Conservation (phyloP, 148 eudicot genomes). For the Fallopia convolvulus region DNA sequence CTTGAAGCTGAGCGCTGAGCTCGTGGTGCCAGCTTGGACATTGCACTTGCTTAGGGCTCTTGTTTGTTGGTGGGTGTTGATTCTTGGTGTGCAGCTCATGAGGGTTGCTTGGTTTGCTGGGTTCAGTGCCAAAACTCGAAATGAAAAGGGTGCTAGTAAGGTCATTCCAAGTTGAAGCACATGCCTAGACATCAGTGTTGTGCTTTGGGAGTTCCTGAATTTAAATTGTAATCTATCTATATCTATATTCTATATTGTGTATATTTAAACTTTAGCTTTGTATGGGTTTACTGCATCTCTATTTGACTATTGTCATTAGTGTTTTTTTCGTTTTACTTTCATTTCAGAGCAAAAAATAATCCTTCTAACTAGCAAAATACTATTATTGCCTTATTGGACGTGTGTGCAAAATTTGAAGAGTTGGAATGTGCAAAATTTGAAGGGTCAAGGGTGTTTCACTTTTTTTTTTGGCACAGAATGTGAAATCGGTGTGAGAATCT, state of each 20-base stretch:
- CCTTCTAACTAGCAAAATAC: no score
- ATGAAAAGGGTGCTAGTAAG: slow-evolving; percentile 19
- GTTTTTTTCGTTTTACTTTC: not conserved
- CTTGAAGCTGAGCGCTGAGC: slow-evolving; percentile 80
- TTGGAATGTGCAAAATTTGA: no score
- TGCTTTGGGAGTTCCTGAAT: not conserved
- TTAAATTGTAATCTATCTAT: not conserved
- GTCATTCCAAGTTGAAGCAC: slow-evolving; percentile 13
- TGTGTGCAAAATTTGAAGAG: no score
- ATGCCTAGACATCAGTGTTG: not conserved
- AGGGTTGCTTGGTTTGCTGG: slow-evolving; percentile 99
- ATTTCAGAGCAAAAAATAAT: no score
- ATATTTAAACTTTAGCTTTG: no score
- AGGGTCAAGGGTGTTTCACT: no score
- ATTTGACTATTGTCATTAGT: not conserved
- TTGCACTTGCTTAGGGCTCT: slow-evolving; percentile 65
- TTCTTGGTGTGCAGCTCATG: slow-evolving; percentile 95
- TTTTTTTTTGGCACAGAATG: no score
- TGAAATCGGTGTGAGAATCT: no score
- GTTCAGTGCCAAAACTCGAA: slow-evolving; percentile 44
- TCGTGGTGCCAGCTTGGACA: slow-evolving; percentile 68
- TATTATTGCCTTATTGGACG: no score
- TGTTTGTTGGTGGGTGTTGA: slow-evolving; percentile 95
- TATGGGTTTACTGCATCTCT: no score
- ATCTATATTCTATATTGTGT: no score